Evolutionary conservation across 495 filamentous ascomycete genomes (phyloP).

Genomic region (Jackrogersella multiformis): DNA sequence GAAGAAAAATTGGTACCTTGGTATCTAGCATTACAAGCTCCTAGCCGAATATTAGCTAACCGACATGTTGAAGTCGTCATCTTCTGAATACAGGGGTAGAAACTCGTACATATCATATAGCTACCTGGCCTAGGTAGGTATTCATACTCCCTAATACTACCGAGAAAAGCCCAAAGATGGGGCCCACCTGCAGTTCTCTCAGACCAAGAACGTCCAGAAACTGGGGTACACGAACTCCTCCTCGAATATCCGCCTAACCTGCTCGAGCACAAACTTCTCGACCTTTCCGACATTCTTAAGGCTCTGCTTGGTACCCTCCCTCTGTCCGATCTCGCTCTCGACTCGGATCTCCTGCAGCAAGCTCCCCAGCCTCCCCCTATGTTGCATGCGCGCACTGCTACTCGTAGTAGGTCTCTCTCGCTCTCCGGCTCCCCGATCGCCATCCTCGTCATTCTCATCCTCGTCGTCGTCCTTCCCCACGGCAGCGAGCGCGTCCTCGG

Average conservation of each 20-base stretch:
- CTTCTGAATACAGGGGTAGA: no score
- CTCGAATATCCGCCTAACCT: constrained; percentile 95
- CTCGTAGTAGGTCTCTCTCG: background rate
- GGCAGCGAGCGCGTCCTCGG: constrained; percentile 82
- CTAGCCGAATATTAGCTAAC: no score
- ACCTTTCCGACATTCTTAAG: constrained; percentile 99
- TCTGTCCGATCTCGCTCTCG: constrained; percentile 95
- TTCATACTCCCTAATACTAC: background rate
- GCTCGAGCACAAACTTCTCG: constrained; percentile 95
- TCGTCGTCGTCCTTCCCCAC: constrained; percentile 64
- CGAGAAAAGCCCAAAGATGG: background rate
- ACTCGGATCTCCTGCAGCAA: constrained; percentile 91
- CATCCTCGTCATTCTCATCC: constrained; percentile 46
- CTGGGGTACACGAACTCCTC: constrained; percentile 98
- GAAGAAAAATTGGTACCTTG: no score
- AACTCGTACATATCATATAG: no score
- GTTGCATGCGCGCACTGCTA: constrained; percentile 21
- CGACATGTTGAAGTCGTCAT: no score
- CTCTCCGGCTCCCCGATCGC: constrained; percentile 29
- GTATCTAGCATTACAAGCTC: no score
- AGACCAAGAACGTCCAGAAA: constrained; percentile 97
- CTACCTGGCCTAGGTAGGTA: background rate
- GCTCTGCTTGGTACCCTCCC: constrained; percentile 89
- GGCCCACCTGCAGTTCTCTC: constrained; percentile 42
- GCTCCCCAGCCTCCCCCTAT: constrained; percentile 68